phyloP scores from a whole-genome alignment of 2,329 filamentous ascomycete species.

The Exophiala calicioides region DNA sequence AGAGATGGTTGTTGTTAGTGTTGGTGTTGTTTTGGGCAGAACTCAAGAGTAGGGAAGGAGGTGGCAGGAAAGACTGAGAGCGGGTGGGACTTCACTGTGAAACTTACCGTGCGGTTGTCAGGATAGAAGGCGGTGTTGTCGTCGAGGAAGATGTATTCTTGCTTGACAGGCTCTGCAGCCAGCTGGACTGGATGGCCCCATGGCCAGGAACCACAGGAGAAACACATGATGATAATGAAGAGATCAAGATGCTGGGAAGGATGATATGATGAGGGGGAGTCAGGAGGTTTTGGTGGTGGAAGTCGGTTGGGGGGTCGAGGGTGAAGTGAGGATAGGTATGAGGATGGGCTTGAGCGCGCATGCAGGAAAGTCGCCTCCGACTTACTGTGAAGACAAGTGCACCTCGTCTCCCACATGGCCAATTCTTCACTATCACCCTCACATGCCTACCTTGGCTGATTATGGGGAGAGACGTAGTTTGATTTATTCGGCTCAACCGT shows the following conservation, averaged over 20 bases:
- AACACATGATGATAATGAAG: slow-evolving; percentile 29
- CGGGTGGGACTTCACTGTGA: slow-evolving; percentile 12
- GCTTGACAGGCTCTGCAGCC: slow-evolving; percentile 27
- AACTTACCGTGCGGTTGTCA: slow-evolving; percentile 28
- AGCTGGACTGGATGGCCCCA: slow-evolving; percentile 28
- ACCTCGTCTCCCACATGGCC: too few species aligned
- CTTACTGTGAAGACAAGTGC: too few species aligned
- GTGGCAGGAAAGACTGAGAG: not conserved
- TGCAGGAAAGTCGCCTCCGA: too few species aligned
- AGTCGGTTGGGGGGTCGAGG: too few species aligned
- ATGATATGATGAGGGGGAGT: too few species aligned
- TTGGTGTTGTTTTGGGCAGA: not conserved
- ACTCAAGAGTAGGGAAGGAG: not conserved
- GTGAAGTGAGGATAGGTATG: too few species aligned
- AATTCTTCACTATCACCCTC: too few species aligned
- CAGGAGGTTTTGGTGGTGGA: too few species aligned
- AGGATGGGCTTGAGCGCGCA: too few species aligned
- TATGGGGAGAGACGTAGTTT: too few species aligned
- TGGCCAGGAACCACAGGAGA: slow-evolving; percentile 29
- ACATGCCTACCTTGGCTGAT: too few species aligned
- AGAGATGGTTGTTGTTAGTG: not conserved
- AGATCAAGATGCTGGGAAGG: slow-evolving; percentile 14
- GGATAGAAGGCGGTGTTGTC: slow-evolving; percentile 27
- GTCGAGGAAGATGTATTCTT: slow-evolving; percentile 30
- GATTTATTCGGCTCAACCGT: too few species aligned